A percentile compares a stretch with the other conserved stretches of the same genome.
Evolutionary conservation across 305 asterid genomes (phyloP).

Genomic region (Caryopteris hybrid): DNA sequence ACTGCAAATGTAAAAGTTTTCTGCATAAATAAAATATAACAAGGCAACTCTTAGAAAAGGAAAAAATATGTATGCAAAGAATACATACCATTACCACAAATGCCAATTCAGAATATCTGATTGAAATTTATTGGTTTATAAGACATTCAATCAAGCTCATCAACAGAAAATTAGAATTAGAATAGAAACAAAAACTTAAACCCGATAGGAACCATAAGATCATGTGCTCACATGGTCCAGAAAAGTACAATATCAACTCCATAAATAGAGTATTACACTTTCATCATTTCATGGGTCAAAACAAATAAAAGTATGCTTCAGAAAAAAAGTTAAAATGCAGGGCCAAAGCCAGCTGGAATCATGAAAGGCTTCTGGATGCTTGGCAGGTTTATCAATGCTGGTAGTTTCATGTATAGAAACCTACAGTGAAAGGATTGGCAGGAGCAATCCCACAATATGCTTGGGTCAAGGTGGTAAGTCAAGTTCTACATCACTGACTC

Average conservation of each 20-base stretch:
- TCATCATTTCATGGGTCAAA: not conserved
- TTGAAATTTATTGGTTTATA: slow-evolving; percentile 7
- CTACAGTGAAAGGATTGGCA: not conserved
- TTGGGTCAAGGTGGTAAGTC: not conserved
- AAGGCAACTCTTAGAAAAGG: slow-evolving; percentile 19
- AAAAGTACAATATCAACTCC: not conserved
- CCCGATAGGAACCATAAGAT: not conserved
- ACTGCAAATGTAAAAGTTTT: slow-evolving; percentile 86
- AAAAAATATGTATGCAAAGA: not conserved
- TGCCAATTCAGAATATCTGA: not conserved
- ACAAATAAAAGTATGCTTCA: not conserved
- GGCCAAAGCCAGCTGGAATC: slow-evolving; percentile 9
- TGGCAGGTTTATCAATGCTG: too few species aligned
- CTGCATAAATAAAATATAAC: slow-evolving; percentile 43
- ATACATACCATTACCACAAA: slow-evolving; percentile 9
- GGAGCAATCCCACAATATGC: not conserved
- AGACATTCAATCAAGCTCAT: slow-evolving; percentile 7
- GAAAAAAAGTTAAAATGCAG: not conserved
- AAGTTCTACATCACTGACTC: not conserved
- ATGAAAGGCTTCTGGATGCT: not conserved
- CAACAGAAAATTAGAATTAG: not conserved
- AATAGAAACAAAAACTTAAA: not conserved
- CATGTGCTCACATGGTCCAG: not conserved
- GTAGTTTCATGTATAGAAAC: not conserved
- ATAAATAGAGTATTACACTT: not conserved